phyloP scores from a whole-genome alignment of 768 basidiomycete species.

The Suillus spraguei region DNA sequence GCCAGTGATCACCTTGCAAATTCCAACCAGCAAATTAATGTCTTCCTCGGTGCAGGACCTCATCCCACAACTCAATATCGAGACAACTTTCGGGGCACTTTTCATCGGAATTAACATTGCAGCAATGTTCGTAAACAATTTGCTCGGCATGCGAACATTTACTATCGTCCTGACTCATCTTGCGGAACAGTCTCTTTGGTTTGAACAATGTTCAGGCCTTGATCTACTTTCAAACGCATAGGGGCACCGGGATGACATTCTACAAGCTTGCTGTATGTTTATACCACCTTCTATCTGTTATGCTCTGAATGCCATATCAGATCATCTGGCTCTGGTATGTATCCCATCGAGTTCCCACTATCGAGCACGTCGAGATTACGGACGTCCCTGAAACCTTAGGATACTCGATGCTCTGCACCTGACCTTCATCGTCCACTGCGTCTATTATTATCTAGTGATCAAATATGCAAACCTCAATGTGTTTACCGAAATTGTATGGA shows the following conservation, averaged over 20 bases:
- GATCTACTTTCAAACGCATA: not conserved
- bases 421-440: conserved; percentile 35
- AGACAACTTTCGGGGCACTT: conserved; percentile 3
- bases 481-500: conserved; percentile 35
- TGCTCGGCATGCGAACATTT: not conserved
- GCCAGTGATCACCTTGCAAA: not conserved
- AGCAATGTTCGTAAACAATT: not conserved
- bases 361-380: not conserved
- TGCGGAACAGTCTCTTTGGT: conserved; percentile 3
- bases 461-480: conserved; percentile 34
- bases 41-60: not conserved
- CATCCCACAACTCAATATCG: not conserved
- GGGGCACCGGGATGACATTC: not conserved
- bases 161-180: not conserved
- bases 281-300: too few species aligned
- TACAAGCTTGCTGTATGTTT: not conserved
- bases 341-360: not conserved
- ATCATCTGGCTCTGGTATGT: conserved; percentile 15
- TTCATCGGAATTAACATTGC: conserved; percentile 1
- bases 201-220: not conserved
- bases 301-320: not conserved
- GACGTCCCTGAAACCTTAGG: conserved; percentile 23
- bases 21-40: not conserved
- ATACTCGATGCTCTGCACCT: conserved; percentile 39
- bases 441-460: conserved; percentile 40